phyloP scores from a whole-genome alignment of 2,329 filamentous ascomycete species.

The Canariomyces notabilis region DNA sequence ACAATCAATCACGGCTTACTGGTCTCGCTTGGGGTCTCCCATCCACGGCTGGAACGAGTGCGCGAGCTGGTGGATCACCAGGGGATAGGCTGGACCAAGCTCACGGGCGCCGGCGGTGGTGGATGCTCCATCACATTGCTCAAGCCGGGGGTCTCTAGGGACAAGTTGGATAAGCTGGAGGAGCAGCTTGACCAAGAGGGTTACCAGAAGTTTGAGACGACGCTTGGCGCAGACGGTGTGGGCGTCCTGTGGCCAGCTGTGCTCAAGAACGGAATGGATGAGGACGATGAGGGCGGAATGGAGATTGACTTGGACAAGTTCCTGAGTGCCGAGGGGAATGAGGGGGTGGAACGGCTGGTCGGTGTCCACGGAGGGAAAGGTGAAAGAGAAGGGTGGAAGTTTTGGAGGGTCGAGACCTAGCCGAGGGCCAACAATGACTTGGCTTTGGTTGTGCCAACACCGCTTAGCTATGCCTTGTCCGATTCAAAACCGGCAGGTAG shows the following conservation, averaged over 20 bases:
- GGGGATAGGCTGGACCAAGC: constrained; percentile 92
- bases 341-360: constrained; percentile 82
- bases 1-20: constrained; percentile 90
- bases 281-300: constrained; percentile 74
- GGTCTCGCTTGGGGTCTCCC: constrained; percentile 87
- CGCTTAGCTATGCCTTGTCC: background rate
- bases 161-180: constrained; percentile 60
- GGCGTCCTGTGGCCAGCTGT: constrained; percentile 93
- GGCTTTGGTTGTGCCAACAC: background rate
- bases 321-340: constrained; percentile 74
- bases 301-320: constrained; percentile 87
- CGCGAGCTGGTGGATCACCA: constrained; percentile 86
- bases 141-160: constrained; percentile 55
- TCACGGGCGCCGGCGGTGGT: constrained; percentile 91
- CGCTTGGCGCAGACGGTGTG: constrained; percentile 86
- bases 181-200: constrained; percentile 62
- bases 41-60: constrained; percentile 86
- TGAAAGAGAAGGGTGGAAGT: constrained; percentile 77
- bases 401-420: constrained; percentile 63
- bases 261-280: constrained; percentile 74
- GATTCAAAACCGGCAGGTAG: background rate
- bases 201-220: constrained; percentile 82
- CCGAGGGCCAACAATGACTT: background rate
- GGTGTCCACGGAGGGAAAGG: constrained; percentile 67
- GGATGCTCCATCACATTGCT: constrained; percentile 93